Base-by-base conservation (phyloP, 495 filamentous ascomycete species). In the Aspergillus bridgeri region DNA sequence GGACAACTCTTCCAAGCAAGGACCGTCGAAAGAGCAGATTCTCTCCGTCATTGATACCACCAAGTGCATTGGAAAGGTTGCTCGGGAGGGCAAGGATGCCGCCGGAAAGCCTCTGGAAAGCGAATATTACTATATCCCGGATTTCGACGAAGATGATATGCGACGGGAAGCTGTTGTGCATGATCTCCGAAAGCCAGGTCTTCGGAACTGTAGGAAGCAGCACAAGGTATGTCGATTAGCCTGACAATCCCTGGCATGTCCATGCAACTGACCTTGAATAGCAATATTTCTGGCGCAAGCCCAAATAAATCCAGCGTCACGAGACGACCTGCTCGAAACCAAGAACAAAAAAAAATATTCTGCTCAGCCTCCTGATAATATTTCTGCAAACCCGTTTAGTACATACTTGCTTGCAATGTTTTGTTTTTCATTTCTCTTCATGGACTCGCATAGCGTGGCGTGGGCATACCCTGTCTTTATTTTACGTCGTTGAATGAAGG, bases 61-160 rank as follows among this genome's bases (percentile, higher is more conserved):
- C 22, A 73, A 82, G 21, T 95, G 89, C 63, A 83, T 97, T 50
- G 94, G 94, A 27, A 85, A 93, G 65, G 95, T 98, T 62, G 80
- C 83, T 48, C 86, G 94, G 38, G 87, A 91, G 67, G 94, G 94
- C 66, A 98, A 97, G 69, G 94, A 98, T 75, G 94, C 94, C 17
- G 94, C 94, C 0, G 94, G 94, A 59, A 92, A 96, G 77, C 79
- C 86, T 6, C 83, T 98, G 9, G 93, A 98, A 78, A 92, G 86
- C 74, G 92, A 98, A 73, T 98, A 92, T 65, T 98, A 97, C 69
- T 98, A 98, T 68, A 81, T 97, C n/a, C 88, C 93, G 3, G 94
- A 98, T 69, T 80, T 84, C 67, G 94, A 98, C 69, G 78, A 76
- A 2, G 90, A 98, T 62, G 79, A 83, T n/a, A 83, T 84, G 63